Evolutionary conservation across 164 flowering plant species (phyloP).

Genomic region (Aristolochia contorta): DNA sequence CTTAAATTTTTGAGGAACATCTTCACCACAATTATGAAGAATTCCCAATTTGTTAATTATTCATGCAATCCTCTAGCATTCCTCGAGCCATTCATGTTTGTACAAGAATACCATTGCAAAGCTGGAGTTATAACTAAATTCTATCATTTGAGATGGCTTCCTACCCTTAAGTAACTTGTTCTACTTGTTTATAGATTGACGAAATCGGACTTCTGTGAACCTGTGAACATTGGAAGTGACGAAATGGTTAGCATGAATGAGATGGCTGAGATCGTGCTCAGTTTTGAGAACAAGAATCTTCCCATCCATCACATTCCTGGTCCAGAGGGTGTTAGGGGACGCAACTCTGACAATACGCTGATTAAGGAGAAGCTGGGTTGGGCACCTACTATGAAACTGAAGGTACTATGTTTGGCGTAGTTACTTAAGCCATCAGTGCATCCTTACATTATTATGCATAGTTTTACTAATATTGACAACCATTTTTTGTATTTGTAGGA

Average conservation of each 20-base stretch:
- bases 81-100: too few species aligned
- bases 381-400: slow-evolving; percentile 90
- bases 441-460: not conserved
- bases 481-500: slow-evolving; percentile 39
- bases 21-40: too few species aligned
- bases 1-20: too few species aligned
- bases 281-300: slow-evolving; percentile 73
- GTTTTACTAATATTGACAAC: not conserved
- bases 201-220: slow-evolving; percentile 91
- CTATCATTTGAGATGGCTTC: too few species aligned
- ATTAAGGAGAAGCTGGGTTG: slow-evolving; percentile 94
- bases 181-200: slow-evolving; percentile 45
- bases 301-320: slow-evolving; percentile 97
- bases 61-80: too few species aligned
- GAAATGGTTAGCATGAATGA: slow-evolving; percentile 99
- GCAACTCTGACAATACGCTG: slow-evolving; percentile 92
- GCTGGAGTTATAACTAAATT: too few species aligned
- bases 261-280: slow-evolving; percentile 94
- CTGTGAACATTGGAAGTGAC: slow-evolving; percentile 94
- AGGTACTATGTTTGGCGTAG: slow-evolving; percentile 35
- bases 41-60: too few species aligned
- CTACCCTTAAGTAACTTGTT: too few species aligned
- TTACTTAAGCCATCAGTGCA: not conserved
- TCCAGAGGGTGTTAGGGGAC: slow-evolving; percentile 92
- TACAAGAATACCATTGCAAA: too few species aligned